phyloP scores from a whole-genome alignment of 2,329 filamentous ascomycete species.

The Arthrobotrys megalospora region DNA sequence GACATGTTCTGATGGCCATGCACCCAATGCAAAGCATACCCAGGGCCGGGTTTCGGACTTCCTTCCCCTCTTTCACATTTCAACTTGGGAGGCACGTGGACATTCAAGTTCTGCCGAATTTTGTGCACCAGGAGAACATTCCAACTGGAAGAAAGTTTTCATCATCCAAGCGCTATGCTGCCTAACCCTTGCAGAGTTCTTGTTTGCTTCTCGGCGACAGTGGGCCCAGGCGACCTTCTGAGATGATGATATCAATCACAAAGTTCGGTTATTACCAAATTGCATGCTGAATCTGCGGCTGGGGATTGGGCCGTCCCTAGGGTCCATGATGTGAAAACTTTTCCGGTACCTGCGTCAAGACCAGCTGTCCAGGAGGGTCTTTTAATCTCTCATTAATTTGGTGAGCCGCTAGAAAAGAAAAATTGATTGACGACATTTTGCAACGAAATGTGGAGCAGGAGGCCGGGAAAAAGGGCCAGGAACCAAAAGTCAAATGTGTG shows the following conservation, averaged over 20 bases:
- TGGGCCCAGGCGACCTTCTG: slow-evolving; percentile 38
- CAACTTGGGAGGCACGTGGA: slow-evolving; percentile 38
- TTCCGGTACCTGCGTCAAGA: slow-evolving; percentile 61
- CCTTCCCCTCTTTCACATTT: slow-evolving; percentile 14
- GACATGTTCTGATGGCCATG: neutral
- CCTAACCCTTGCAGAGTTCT: slow-evolving; percentile 20
- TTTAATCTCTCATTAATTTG: slow-evolving; percentile 55
- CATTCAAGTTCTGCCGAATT: slow-evolving; percentile 25
- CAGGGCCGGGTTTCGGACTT: slow-evolving; percentile 9
- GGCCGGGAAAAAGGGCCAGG: slow-evolving; percentile 28
- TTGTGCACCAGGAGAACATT: slow-evolving; percentile 31
- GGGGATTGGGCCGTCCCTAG: slow-evolving; percentile 42
- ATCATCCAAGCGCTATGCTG: slow-evolving; percentile 31
- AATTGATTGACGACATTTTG: slow-evolving; percentile 52
- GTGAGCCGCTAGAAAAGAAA: slow-evolving; percentile 41
- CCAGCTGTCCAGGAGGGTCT: slow-evolving; percentile 27
- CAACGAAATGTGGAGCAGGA: slow-evolving; percentile 46
- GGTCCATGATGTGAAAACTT: slow-evolving; percentile 55
- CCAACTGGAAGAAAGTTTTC: slow-evolving; percentile 34
- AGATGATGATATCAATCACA: slow-evolving; percentile 43
- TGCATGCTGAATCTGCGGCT: slow-evolving; percentile 44
- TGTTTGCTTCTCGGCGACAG: slow-evolving; percentile 42
- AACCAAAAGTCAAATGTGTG: slow-evolving; percentile 9
- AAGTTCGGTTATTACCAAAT: slow-evolving; percentile 52
- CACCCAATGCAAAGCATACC: slow-evolving; percentile 1